Evolutionary conservation across 2,329 filamentous ascomycete species (phyloP), one percentile per base, ranked within the genome.

Genomic region (Paecilomyces sp.): DNA sequence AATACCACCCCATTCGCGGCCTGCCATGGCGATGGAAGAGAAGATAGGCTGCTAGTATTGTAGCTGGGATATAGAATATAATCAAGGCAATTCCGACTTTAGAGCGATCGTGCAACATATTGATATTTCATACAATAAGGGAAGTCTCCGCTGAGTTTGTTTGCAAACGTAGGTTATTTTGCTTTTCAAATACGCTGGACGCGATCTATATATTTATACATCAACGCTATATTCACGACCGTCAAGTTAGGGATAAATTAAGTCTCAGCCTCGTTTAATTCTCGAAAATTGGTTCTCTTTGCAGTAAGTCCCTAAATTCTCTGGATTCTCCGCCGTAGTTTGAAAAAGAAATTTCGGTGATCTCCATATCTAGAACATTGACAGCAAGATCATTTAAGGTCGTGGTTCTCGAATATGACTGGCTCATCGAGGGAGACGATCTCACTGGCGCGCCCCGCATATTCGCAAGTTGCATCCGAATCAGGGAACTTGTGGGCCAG

Each of bases 81-180:
- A 66, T 65, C 9, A 63, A 61, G 11, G 66, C 64, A 34, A 67
- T 64, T 18, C 64, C 61, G 3, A 63, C 58, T 60, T 64, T 65
- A 2, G 62, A 63, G 28, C 65, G 66, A 55, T 62, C 58, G 33
- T 62, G 62, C 3, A 65, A 34, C 64, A 65, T 66, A 13, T 13
- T 61, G 58, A 56, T 12, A 4, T 28, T 3, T 28, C 3, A 28
- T 6, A 6, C 25, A 28, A 3, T 4, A 28, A 28, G 25, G 3
- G 6, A 6, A 6, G 25, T 28, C 25, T 28, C 3, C 6, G 25
- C 6, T 3, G 25, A 4, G 25, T 28, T 28, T 3, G 6, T 8
- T 33, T 9, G 8, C 11, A 33, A 33, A 33, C 7, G 8, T 4
- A 7, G 5, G 31, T 33, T 33, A 9, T 33, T 33, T 9, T 33